These are phyloP conservation scores for Amylocystis lapponica DNA, from an alignment of 768 basidiomycete species.

Conservation along the genomic window DNA sequence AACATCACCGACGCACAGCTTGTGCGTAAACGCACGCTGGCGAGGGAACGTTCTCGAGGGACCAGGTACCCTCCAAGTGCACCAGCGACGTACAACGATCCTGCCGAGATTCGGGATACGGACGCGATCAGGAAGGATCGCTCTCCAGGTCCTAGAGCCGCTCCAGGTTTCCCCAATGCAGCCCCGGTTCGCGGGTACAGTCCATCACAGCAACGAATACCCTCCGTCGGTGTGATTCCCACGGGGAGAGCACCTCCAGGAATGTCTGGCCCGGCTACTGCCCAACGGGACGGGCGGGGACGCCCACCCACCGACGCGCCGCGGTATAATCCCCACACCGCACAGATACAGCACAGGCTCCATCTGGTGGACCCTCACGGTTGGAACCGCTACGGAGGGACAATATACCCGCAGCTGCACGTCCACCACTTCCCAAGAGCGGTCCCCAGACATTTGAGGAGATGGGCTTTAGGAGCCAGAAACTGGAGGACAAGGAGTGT, in stretches of 20 bases:
- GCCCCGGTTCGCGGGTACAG: no score
- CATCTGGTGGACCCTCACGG: constrained; percentile 1
- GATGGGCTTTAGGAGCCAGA: constrained; percentile 84
- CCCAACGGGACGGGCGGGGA: not conserved
- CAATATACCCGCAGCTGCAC: not conserved
- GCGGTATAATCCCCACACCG: constrained; percentile 43
- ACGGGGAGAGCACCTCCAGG: no score
- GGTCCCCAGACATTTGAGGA: constrained; percentile 83
- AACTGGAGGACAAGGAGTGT: constrained; percentile 79
- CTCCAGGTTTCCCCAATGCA: not conserved
- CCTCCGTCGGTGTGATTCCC: no score
- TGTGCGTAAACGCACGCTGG: constrained; percentile 76
- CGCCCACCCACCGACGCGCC: constrained; percentile 21
- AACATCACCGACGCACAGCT: constrained; percentile 72
- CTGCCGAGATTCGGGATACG: no score
- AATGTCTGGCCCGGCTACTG: not conserved
- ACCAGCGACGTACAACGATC: not conserved
- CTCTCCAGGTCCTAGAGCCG: not conserved
- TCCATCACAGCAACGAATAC: no score
- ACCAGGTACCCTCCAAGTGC: not conserved
- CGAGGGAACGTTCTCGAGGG: constrained; percentile 43
- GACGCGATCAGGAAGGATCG: no score
- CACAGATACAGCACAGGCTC: constrained; percentile 34
- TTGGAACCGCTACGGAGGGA: not conserved
- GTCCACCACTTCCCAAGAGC: constrained; percentile 6